These are phyloP conservation scores for Cryptosporidium parvum DNA, from an alignment of 169 alveolate genomes.

Conservation along the genomic window DNA sequence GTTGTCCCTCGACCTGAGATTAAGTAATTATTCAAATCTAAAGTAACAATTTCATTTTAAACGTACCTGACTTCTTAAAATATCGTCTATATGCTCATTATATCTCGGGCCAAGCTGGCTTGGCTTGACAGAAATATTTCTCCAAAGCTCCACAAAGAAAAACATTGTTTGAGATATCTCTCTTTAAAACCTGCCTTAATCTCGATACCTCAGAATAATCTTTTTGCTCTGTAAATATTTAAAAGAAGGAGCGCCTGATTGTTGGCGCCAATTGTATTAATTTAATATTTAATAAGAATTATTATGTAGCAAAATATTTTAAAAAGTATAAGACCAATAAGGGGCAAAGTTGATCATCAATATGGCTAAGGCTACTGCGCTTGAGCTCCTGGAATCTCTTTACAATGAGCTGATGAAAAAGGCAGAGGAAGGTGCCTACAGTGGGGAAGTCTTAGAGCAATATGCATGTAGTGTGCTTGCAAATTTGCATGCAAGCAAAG, in stretches of 20 bases:
- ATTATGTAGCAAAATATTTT: neutral
- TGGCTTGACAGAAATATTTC: constrained; percentile 89
- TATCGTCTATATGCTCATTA: constrained; percentile 88
- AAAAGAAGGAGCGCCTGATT: neutral
- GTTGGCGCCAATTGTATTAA: neutral
- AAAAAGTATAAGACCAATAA: neutral
- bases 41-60: neutral
- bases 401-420: constrained; percentile 11
- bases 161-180: constrained; percentile 81
- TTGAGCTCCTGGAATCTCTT: constrained; percentile 34
- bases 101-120: constrained; percentile 91
- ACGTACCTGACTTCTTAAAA: constrained; percentile 84
- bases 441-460: constrained; percentile 44
- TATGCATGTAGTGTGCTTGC: constrained; percentile 8
- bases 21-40: neutral
- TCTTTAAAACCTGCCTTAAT: neutral
- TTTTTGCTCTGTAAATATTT: too few species aligned
- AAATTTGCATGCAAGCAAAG: constrained; percentile 33
- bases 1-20: constrained; percentile 88
- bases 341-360: neutral
- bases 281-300: neutral
- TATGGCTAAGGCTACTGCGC: constrained; percentile 11
- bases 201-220: neutral
- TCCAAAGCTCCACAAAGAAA: constrained; percentile 92
- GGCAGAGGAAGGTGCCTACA: neutral